A percentile compares a stretch with the other conserved stretches of the same genome.
These are phyloP conservation scores for Shiraia sp. DNA, from an alignment of 2,329 filamentous ascomycete species.

Conservation along the genomic window DNA sequence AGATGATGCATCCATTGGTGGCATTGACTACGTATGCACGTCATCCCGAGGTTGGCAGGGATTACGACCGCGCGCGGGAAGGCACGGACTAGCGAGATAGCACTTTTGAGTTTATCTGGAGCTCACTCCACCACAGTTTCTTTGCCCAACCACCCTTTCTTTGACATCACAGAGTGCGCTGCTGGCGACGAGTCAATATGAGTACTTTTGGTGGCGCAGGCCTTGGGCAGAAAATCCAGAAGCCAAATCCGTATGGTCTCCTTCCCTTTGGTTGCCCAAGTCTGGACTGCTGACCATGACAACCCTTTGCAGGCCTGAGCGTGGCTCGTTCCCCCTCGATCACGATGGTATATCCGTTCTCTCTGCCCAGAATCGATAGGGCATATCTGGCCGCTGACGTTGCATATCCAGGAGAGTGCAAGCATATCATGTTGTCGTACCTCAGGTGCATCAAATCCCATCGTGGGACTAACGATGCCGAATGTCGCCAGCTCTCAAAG, in stretches of 20 bases:
- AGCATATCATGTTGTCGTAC: constrained; percentile 82
- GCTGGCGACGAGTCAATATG: no score
- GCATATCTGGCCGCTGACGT: constrained; percentile 16
- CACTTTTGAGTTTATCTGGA: constrained; percentile 28
- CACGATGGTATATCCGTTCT: constrained; percentile 74
- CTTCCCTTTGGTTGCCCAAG: constrained; percentile 4
- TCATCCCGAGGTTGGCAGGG: constrained; percentile 22
- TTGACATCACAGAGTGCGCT: no score
- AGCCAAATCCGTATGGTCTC: constrained; percentile 69
- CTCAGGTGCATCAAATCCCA: constrained; percentile 84
- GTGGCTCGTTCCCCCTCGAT: constrained; percentile 94
- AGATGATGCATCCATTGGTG: no score
- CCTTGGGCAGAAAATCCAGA: constrained; percentile 63
- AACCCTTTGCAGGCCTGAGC: constrained; percentile 69
- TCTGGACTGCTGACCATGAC: not conserved
- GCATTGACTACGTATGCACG: no score
- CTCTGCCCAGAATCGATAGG: constrained; percentile 6
- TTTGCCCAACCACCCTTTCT: constrained; percentile 8
- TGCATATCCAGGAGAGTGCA: constrained; percentile 78
- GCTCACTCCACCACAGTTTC: constrained; percentile 27
- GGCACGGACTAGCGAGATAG: constrained; percentile 24
- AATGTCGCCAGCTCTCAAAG: constrained; percentile 85
- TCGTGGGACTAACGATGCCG: constrained; percentile 80
- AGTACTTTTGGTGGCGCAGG: constrained; percentile 73
- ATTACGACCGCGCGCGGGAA: constrained; percentile 3